Base-by-base conservation (phyloP, 1,139 yeast genomes). In the Magnusiomyces paraingens region DNA sequence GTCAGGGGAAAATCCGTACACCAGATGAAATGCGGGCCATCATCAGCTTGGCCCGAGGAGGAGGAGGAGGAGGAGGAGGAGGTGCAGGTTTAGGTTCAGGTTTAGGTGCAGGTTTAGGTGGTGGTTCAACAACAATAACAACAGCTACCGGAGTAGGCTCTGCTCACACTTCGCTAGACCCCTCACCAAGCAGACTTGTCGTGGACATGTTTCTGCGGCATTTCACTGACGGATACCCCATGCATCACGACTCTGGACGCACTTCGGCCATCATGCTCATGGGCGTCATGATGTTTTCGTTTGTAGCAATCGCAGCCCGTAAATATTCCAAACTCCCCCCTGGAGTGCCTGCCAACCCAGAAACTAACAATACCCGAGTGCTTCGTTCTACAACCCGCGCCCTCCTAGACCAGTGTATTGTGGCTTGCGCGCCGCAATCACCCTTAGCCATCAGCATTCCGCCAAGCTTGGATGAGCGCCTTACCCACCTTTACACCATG, bases 1-100 rank as follows among this genome's bases (percentile, higher is more conserved):
- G 56, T 2, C 52, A 47, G 2, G 56, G 56, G 15, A 54, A 54
- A 39, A 17, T 54, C 20, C 49, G 56, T 6, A 49, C 47, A 17
- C 47, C 49, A 17, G 54, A 49, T 1, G 56, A 54, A n/a, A 49
- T 54, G 50, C 32, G 41, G 17, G 54, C 36, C 12, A 36, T 54
- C 3, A 43, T 51, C n/a, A 21, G 26, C 35, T 12, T 53, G 10
- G 49, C 49, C 35, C 20, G 41, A 10, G 47, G 36, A 36, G n/a
- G 22, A 2, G 35, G 22, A 18, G 36, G 15, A 10, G 14, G 29
- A n/a, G n/a, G n/a, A n/a, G n/a, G n/a, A n/a, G n/a, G n/a, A n/a
- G n/a, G n/a, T 51, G 18, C n/a, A n/a, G n/a, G n/a, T n/a, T n/a
- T n/a, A n/a, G n/a, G n/a, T n/a, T n/a, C n/a, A n/a, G n/a, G n/a